Percentiles rank a stretch among this genome's conserved stretches.
phyloP scores from a whole-genome alignment of 2,329 filamentous ascomycete species.

The Podosphaera aphanis region DNA sequence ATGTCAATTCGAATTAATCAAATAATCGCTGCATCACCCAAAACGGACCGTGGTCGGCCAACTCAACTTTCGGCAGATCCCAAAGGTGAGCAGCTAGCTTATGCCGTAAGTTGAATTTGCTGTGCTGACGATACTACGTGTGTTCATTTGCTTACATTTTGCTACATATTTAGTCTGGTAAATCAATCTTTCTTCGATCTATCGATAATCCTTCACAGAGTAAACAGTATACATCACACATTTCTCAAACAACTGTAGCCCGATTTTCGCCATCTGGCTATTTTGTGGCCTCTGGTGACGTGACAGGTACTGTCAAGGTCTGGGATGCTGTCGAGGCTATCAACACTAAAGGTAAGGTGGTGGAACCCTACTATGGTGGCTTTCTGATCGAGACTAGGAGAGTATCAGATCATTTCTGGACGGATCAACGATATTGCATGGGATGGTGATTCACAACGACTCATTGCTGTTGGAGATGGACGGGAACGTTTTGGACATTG shows the following conservation, averaged over 20 bases:
- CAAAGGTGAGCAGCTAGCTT: constrained; percentile 79
- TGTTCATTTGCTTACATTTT: neutral
- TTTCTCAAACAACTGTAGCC: constrained; percentile 68
- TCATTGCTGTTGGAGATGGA: constrained; percentile 89
- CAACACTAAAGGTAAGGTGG: constrained; percentile 38
- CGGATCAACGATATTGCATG: constrained; percentile 91
- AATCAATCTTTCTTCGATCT: constrained; percentile 85
- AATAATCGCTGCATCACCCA: constrained; percentile 69
- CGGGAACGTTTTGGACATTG: constrained; percentile 85
- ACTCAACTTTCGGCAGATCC: constrained; percentile 72
- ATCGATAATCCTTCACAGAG: constrained; percentile 71
- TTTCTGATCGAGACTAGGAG: constrained; percentile 24
- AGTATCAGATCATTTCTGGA: constrained; percentile 84
- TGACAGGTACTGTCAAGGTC: constrained; percentile 60
- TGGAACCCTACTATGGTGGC: neutral
- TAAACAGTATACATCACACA: constrained; percentile 86
- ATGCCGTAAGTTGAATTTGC: constrained; percentile 42
- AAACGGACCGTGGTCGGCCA: constrained; percentile 63
- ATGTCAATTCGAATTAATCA: constrained; percentile 32
- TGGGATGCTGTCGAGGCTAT: constrained; percentile 78
- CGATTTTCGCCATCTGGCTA: constrained; percentile 86
- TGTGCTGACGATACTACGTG: neutral
- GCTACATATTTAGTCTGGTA: constrained; percentile 43
- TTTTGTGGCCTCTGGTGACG: constrained; percentile 83
- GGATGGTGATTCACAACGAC: constrained; percentile 88